Evolutionary conservation across 2,329 filamentous ascomycete species (phyloP).

Genomic region (Penicillium griseofulvum): DNA sequence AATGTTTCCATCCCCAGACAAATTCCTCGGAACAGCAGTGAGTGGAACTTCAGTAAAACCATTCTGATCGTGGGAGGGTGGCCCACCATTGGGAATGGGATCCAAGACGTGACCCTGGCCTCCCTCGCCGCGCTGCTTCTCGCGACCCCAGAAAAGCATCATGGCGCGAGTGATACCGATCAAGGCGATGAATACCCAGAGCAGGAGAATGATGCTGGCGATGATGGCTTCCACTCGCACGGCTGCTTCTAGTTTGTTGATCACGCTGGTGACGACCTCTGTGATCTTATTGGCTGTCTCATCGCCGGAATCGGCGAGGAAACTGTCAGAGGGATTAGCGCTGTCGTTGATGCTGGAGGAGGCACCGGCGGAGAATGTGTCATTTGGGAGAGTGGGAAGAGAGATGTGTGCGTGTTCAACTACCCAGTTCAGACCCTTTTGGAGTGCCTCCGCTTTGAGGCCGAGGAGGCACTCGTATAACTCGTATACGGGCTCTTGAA

Average conservation of each 20-base stretch:
- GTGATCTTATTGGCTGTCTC: slow-evolving; percentile 79
- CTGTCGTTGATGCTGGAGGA: slow-evolving; percentile 52
- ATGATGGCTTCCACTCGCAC: slow-evolving; percentile 79
- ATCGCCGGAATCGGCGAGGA: slow-evolving; percentile 73
- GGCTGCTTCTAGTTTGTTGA: slow-evolving; percentile 62
- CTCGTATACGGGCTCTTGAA: slow-evolving; percentile 73
- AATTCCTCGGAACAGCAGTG: slow-evolving; percentile 27
- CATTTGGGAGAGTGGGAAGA: slow-evolving; percentile 73
- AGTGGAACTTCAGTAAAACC: slow-evolving; percentile 42
- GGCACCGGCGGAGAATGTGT: slow-evolving; percentile 81
- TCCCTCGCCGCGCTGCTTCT: slow-evolving; percentile 61
- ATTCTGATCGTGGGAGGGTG: slow-evolving; percentile 13
- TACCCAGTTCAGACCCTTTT: slow-evolving; percentile 92
- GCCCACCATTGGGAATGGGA: slow-evolving; percentile 7
- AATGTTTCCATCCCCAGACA: slow-evolving; percentile 14
- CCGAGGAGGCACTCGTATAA: slow-evolving; percentile 84
- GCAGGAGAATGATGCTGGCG: slow-evolving; percentile 66
- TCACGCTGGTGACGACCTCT: slow-evolving; percentile 68
- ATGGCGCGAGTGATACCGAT: slow-evolving; percentile 68
- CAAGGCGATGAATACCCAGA: slow-evolving; percentile 76
- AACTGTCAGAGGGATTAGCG: slow-evolving; percentile 59
- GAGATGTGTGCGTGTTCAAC: slow-evolving; percentile 78
- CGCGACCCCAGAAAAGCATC: slow-evolving; percentile 58
- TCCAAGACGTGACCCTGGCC: slow-evolving; percentile 40
- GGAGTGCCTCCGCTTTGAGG: slow-evolving; percentile 78